A percentile compares a stretch with the other conserved stretches of the same genome.
phyloP scores from a whole-genome alignment of 352 stramenopile species.

The Globisporangium recalcitrans region DNA sequence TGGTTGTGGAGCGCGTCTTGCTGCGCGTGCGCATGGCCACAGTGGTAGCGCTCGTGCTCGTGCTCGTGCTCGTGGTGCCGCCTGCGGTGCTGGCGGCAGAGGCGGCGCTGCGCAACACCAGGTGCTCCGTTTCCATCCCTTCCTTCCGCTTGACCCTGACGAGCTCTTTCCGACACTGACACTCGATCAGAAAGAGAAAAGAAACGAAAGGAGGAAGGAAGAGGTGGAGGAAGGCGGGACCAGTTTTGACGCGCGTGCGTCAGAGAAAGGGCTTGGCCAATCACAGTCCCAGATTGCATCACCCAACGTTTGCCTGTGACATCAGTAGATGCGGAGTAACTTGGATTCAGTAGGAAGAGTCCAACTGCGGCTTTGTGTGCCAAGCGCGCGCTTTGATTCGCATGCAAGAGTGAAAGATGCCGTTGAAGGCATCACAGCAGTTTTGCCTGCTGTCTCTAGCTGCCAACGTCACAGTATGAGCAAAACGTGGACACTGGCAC shows the following conservation, averaged over 20 bases:
- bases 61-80: slow-evolving; percentile 15
- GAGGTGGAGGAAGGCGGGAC: not conserved
- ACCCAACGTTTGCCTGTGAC: not conserved
- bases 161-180: slow-evolving; percentile 14
- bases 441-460: too few species aligned
- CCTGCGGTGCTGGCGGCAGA: not conserved
- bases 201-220: not conserved
- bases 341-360: not conserved
- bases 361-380: not conserved
- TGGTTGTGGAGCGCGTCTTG: slow-evolving; percentile 12
- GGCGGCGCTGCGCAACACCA: slow-evolving; percentile 11
- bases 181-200: not conserved
- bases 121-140: slow-evolving; percentile 19
- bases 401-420: too few species aligned
- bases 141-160: not conserved
- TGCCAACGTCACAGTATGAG: too few species aligned
- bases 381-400: not conserved
- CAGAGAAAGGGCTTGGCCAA: slow-evolving; percentile 14
- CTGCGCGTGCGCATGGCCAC: slow-evolving; percentile 18
- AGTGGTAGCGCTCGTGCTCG: not conserved
- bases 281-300: slow-evolving; percentile 14
- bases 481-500: too few species aligned
- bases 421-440: too few species aligned
- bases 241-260: slow-evolving; percentile 11
- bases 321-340: not conserved